Percentiles rank a stretch among this genome's conserved stretches.
These are phyloP conservation scores for Capsicum pubescens DNA, from an alignment of 257 asterid species.

Conservation along the genomic window DNA sequence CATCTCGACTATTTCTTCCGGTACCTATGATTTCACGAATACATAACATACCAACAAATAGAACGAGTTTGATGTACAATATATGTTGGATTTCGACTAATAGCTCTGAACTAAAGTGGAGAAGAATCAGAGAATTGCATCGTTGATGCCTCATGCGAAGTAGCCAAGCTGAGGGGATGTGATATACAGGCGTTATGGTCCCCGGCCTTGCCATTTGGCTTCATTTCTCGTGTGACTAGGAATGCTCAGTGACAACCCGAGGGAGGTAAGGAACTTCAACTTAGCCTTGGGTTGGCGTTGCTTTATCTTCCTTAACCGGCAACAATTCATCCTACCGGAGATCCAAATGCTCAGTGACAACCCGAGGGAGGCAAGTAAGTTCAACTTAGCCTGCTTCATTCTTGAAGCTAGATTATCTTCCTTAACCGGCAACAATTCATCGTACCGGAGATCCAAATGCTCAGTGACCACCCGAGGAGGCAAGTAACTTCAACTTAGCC, in stretches of 20 bases:
- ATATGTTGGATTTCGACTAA: background rate
- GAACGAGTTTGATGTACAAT: background rate
- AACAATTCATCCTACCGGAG: too few species aligned
- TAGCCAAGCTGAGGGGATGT: background rate
- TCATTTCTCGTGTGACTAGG: background rate
- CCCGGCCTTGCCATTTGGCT: background rate
- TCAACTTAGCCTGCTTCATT: too few species aligned
- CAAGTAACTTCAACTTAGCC: too few species aligned
- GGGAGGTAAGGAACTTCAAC: background rate
- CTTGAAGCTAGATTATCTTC: too few species aligned
- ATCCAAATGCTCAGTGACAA: too few species aligned
- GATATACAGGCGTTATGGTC: background rate
- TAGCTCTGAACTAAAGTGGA: background rate
- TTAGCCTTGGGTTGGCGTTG: background rate
- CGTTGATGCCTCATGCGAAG: background rate
- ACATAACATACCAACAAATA: background rate
- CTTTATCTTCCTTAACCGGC: too few species aligned
- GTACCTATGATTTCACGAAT: too few species aligned
- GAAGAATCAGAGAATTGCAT: background rate
- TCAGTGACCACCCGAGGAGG: too few species aligned
- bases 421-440: too few species aligned
- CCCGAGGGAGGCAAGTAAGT: too few species aligned
- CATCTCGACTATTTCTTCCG: too few species aligned
- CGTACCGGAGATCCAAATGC: too few species aligned
- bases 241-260: background rate